Base-by-base conservation (phyloP, 2,329 filamentous ascomycete species). In the Nemania sp. region DNA sequence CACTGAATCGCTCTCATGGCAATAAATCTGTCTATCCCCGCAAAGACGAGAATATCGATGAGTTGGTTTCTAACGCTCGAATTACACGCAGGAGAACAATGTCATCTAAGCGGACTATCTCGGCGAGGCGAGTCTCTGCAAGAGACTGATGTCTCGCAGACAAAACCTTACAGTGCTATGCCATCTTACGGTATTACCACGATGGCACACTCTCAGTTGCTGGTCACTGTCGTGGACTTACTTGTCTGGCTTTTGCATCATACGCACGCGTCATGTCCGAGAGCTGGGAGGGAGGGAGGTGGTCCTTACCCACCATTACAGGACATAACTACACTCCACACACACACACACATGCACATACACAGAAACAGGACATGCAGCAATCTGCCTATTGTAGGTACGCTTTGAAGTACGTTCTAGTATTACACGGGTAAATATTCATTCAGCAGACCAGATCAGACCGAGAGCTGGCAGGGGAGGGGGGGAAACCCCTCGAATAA, bases 61-160 rank as follows among this genome's bases (percentile, higher is more conserved):
- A 17, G 21, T 35, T 45, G 43, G 48, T n/a, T 40, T 29, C 59
- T 64, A 59, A 60, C 47, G n/a, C 21, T 51, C 18, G 10, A 12
- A 39, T 13, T 53, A n/a, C 12, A 11, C 1, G 39, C 20, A 71
- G 69, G 59, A 64, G 20, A 64, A 65, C 21, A 68, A 68, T 45
- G 56, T 65, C 52, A 68, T 70, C 60, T 72, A 7, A 29, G 25
- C 4, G 25, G 25, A 29, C 25, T 7, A 29, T 29, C 3, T 29
- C 3, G 25, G 25, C 25, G 4, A 29, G 25, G 25, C 25, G 25
- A 67, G 25, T n/a, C 42, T 29, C 3, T 55, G 21, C 39, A 37
- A 42, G 34, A 9, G 13, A 42, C 7, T 18, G 18, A 29, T n/a
- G 1, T 5, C 25, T 46, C 37, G 12, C 25, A 40, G 9, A 9